Evolutionary conservation across 1,284 basidiomycete species (phyloP).

Genomic region (Sporisorium graminicola): DNA sequence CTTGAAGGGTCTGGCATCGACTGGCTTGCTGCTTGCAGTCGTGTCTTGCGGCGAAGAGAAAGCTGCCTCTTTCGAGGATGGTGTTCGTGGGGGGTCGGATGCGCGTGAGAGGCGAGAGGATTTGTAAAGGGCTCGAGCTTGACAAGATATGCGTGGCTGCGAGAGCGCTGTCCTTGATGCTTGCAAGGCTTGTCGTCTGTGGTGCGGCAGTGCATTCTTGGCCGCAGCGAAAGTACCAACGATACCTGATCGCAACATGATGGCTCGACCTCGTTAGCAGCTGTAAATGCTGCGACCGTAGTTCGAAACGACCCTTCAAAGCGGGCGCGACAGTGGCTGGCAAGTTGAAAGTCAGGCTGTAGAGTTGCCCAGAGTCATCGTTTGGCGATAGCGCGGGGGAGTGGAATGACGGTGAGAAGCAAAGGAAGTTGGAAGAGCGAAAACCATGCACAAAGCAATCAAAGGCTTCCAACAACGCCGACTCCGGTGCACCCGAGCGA

Average conservation of each 20-base stretch:
- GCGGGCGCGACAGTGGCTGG: background rate
- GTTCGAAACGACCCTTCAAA: background rate
- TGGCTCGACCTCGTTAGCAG: background rate
- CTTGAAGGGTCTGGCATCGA: constrained; percentile 41
- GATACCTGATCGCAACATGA: constrained; percentile 26
- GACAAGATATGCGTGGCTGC: constrained; percentile 3
- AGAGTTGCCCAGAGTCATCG: background rate
- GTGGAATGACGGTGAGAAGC: background rate
- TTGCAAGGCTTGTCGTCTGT: background rate
- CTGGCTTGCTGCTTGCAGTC: background rate
- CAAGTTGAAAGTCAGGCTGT: background rate
- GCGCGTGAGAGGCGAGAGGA: constrained; percentile 5
- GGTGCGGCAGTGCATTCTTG: background rate
- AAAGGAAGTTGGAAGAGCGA: background rate
- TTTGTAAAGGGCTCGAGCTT: constrained; percentile 13
- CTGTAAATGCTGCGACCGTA: background rate
- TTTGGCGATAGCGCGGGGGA: background rate
- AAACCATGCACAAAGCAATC: too few species aligned
- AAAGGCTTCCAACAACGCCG: background rate
- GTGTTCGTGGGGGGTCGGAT: background rate
- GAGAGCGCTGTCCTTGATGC: background rate
- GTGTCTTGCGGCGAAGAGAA: constrained; percentile 1
- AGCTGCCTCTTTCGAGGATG: constrained; percentile 9
- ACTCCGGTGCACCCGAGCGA: background rate
- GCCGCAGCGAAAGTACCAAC: constrained; percentile 9